These are phyloP conservation scores for Globisporangium recalcitrans DNA, from an alignment of 352 stramenopile genomes.

Conservation along the genomic window DNA sequence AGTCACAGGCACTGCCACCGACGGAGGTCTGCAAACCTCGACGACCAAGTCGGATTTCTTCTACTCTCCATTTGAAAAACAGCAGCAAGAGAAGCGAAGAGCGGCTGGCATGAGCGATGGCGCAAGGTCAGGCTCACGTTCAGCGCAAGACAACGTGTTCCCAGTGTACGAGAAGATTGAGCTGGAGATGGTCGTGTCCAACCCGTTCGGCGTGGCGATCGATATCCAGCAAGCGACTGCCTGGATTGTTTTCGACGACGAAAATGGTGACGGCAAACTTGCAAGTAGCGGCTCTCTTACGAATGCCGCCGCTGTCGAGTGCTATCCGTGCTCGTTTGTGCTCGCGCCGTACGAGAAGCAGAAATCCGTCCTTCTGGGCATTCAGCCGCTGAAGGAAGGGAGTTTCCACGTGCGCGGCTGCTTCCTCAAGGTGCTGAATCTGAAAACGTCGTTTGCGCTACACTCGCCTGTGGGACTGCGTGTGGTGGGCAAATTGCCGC, in stretches of 20 bases:
- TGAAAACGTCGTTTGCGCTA: conserved; percentile 52
- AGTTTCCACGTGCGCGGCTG: conserved; percentile 43
- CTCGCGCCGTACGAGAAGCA: conserved; percentile 48
- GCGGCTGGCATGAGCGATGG: conserved; percentile 14
- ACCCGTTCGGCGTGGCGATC: conserved; percentile 57
- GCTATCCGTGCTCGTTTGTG: conserved; percentile 47
- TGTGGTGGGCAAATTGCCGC: conserved; percentile 42
- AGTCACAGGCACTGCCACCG: neutral
- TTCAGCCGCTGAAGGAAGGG: conserved; percentile 44
- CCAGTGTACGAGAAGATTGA: conserved; percentile 53
- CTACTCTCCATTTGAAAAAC: conserved; percentile 59
- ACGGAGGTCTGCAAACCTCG: neutral
- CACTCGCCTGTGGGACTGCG: conserved; percentile 23
- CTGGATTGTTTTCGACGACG: conserved; percentile 34
- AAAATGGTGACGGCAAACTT: neutral
- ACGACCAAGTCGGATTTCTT: conserved; percentile 38
- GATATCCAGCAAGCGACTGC: conserved; percentile 55
- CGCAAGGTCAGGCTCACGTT: neutral
- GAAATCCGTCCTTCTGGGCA: conserved; percentile 38
- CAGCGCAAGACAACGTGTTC: conserved; percentile 38
- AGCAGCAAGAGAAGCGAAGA: conserved; percentile 25
- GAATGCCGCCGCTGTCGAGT: conserved; percentile 33
- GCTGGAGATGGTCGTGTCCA: conserved; percentile 54
- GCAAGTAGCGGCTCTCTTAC: neutral
- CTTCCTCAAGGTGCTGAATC: conserved; percentile 56